A percentile compares a stretch with the other conserved stretches of the same genome.
phyloP scores from a whole-genome alignment of 352 stramenopile genomes.

The Nothophytophthora sp. region DNA sequence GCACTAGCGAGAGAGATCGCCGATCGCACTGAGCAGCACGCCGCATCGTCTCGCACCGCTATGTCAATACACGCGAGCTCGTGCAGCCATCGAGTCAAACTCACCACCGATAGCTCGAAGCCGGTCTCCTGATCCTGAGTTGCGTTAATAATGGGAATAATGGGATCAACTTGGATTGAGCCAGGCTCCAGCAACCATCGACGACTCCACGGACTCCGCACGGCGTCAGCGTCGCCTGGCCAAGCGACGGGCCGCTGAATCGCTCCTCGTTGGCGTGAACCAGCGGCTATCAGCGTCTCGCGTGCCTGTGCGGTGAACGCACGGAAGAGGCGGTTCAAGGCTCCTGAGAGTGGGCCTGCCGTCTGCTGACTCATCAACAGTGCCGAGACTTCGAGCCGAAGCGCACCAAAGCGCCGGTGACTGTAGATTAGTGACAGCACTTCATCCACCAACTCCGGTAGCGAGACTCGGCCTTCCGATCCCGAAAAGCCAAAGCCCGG shows the following conservation, averaged over 20 bases:
- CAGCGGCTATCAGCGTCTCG: not conserved
- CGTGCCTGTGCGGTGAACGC: conserved; percentile 7
- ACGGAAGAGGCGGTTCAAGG: conserved; percentile 5
- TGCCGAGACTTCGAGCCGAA: conserved; percentile 8
- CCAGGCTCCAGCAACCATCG: conserved; percentile 24
- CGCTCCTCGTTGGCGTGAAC: not conserved
- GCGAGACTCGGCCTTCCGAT: not conserved
- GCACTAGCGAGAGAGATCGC: not conserved
- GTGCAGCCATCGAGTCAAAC: conserved; percentile 2
- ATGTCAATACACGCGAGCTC: conserved; percentile 22
- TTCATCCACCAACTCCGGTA: conserved; percentile 29
- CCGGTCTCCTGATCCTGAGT: not conserved
- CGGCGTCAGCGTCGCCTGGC: no score
- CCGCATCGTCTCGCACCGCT: not conserved
- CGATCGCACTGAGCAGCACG: conserved; percentile 8
- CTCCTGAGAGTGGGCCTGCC: not conserved
- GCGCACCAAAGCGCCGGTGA: conserved; percentile 5
- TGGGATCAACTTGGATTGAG: conserved; percentile 10
- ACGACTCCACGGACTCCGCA: conserved; percentile 11
- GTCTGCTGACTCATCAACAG: conserved; percentile 6
- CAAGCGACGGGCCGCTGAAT: not conserved
- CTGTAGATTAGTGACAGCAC: conserved; percentile 30
- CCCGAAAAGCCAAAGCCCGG: not conserved
- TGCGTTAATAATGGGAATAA: not conserved
- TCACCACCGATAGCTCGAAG: conserved; percentile 1